phyloP scores from a whole-genome alignment of 2,329 filamentous ascomycete species.

The Aspergillus sp. region DNA sequence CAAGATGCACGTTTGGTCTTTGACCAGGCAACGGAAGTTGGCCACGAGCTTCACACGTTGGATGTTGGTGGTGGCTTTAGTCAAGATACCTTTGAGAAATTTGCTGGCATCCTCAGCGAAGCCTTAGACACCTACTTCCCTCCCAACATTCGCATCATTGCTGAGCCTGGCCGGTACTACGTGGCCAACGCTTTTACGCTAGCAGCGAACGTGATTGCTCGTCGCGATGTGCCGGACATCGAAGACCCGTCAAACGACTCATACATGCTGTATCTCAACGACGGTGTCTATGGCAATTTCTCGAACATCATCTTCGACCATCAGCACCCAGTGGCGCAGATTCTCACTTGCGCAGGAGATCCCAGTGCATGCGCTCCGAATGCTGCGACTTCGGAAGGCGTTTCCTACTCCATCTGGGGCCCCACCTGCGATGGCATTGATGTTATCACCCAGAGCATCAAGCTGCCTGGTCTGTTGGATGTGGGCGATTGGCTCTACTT shows the following conservation, averaged over 20 bases:
- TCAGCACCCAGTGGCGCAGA: constrained; percentile 80
- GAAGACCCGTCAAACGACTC: constrained; percentile 44
- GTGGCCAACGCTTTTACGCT: constrained; percentile 90
- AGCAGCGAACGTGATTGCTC: constrained; percentile 92
- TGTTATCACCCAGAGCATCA: constrained; percentile 78
- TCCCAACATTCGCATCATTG: constrained; percentile 76
- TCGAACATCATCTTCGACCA: constrained; percentile 99
- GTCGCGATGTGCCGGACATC: constrained; percentile 77
- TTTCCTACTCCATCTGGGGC: constrained; percentile 95
- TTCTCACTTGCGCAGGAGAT: constrained; percentile 63
- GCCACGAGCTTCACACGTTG: constrained; percentile 77
- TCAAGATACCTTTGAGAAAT: constrained; percentile 83
- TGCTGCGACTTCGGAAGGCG: constrained; percentile 40
- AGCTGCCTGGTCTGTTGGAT: constrained; percentile 71
- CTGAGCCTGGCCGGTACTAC: constrained; percentile 95
- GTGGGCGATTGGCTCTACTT: constrained; percentile 99
- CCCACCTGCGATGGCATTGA: constrained; percentile 98
- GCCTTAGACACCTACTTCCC: constrained; percentile 89
- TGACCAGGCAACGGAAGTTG: constrained; percentile 71
- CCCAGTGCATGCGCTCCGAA: constrained; percentile 52
- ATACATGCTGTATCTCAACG: constrained; percentile 98
- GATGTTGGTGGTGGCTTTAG: constrained; percentile 94
- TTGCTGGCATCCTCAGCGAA: constrained; percentile 73
- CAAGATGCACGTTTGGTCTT: constrained; percentile 85
- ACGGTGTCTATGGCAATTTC: constrained; percentile 97